Evolutionary conservation across 129 eudicot genomes (phyloP), one percentile per base, ranked within the genome.

Genomic region (Mikania micrantha): DNA sequence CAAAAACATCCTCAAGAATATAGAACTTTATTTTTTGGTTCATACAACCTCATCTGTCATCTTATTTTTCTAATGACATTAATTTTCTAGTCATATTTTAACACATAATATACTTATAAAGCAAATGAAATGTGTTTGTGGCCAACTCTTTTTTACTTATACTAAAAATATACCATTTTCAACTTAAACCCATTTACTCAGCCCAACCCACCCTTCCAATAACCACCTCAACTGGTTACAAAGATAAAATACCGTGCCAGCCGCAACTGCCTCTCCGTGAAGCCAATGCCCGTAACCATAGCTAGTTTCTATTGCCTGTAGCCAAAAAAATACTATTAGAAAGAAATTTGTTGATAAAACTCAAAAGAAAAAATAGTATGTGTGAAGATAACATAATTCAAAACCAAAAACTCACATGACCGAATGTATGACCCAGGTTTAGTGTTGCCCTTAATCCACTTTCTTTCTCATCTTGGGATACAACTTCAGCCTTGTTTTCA

Each of bases 251-350:
- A 94, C 99, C 88, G 79, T 94, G 91, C 95, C 95, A 77, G 90
- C 92, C 45, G 99, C 95, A 73, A 94, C 99, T 47, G 99, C 99
- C 81, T 94, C 99, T 42, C 97, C 99, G 71, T 94, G 98, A 68
- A 93, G 90, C 98, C 98, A 88, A 80, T 93, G 83, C 45, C 98
- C 95, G 13, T 93, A 93, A 36, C 98, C 96, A 63, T 83, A 72
- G 56, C 98, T 85, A 40, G 96, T 93, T 83, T 93, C 96, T 27
- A 93, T 86, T 44, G 96, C 98, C 98, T 93, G 88, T 71, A 61
- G 6, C 64, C 60, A 21, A 54, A 29, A 20, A 38, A 11, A 2
- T 71, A 32, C 6, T 12, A 66, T 16, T 3, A 47, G 24, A 47
- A 5, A 0, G n/a, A 13, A 11, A 0, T 2, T 2, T 5, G 0